Conservation (phyloP, 257 asterid species). For the Solanum sitiens region DNA sequence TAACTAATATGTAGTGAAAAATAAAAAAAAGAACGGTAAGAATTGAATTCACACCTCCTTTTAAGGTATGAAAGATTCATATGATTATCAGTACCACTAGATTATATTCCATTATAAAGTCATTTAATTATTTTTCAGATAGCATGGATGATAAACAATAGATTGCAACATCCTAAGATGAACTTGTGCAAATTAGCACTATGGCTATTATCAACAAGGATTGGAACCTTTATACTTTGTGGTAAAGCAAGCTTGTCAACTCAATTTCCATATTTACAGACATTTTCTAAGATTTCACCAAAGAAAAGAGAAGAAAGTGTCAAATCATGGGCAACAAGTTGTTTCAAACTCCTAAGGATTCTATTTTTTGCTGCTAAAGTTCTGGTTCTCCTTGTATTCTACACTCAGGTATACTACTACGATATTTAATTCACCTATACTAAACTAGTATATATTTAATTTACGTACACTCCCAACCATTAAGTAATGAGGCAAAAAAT, state of each 20-base stretch:
- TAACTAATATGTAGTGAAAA: background rate
- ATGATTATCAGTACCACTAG: background rate
- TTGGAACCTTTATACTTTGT: conserved; percentile 55
- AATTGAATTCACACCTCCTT: background rate
- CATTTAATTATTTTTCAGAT: conserved; percentile 14
- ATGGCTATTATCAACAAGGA: conserved; percentile 45
- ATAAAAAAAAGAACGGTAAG: background rate
- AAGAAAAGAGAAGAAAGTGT: conserved; percentile 34
- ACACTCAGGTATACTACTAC: conserved; percentile 47
- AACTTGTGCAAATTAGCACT: conserved; percentile 22
- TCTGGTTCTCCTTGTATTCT: conserved; percentile 36
- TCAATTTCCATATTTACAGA: conserved; percentile 44
- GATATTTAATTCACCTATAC: background rate
- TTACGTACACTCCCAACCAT: background rate
- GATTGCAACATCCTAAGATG: conserved; percentile 17
- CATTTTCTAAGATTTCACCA: conserved; percentile 29
- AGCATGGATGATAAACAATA: conserved; percentile 23
- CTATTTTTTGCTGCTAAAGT: conserved; percentile 29
- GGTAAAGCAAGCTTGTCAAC: conserved; percentile 42
- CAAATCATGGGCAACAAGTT: conserved; percentile 48
- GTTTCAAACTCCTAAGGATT: conserved; percentile 27
- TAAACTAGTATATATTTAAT: background rate
- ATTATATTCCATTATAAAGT: background rate
- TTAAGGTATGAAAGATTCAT: background rate
- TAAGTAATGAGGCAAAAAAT: background rate